phyloP scores from a whole-genome alignment of 139 green algal genomes.

The Parachlorella kessleri region DNA sequence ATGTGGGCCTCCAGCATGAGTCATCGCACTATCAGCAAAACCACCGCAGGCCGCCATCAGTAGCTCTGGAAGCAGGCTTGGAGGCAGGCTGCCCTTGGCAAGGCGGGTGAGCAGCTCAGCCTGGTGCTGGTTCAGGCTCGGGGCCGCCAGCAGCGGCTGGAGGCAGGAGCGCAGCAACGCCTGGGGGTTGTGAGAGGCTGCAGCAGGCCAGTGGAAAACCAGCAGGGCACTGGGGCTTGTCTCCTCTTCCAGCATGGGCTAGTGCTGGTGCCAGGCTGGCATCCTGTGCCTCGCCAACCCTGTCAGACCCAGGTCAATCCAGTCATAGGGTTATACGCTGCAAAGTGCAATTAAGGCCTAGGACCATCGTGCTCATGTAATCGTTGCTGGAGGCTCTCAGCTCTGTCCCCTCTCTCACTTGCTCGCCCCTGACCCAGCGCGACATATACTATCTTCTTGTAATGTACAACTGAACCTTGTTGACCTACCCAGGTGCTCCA shows the following conservation, averaged over 20 bases:
- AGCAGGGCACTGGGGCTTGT: no score
- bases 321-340: background rate
- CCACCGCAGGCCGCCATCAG: background rate
- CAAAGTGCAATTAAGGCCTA: no score
- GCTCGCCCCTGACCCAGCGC: no score
- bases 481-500: slow-evolving; percentile 1
- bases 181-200: background rate
- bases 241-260: no score
- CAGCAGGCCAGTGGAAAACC: background rate
- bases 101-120: slow-evolving; percentile 1
- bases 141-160: background rate
- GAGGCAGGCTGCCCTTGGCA: background rate
- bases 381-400: background rate
- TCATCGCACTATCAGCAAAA: background rate
- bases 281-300: no score
- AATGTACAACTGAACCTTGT: background rate
- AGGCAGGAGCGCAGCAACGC: slow-evolving; percentile 2
- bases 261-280: background rate
- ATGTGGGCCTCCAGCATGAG: background rate
- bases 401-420: no score
- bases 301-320: background rate
- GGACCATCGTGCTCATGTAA: background rate
- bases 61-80: background rate
- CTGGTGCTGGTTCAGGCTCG: slow-evolving; percentile 3
- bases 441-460: background rate